These are phyloP conservation scores for Hypoxylon sp. DNA, from an alignment of 2,329 filamentous ascomycete genomes.

Conservation along the genomic window DNA sequence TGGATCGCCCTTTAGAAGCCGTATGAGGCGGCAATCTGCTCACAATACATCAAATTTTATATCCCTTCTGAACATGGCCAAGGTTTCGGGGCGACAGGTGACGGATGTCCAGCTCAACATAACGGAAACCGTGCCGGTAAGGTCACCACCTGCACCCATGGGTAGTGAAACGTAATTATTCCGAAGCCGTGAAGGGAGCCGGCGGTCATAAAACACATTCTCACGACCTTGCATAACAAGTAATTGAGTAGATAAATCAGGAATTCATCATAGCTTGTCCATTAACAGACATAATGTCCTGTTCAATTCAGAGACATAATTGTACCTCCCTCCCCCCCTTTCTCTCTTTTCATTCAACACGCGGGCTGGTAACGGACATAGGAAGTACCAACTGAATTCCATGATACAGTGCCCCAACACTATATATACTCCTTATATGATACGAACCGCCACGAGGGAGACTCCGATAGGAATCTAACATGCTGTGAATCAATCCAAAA, in stretches of 20 bases:
- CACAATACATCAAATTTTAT: too few species aligned
- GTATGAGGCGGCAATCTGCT: too few species aligned
- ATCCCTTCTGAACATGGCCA: too few species aligned
- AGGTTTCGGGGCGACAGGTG: too few species aligned
- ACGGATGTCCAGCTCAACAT: too few species aligned
- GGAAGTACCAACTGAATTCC: conserved; percentile 41
- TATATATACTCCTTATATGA: conserved; percentile 38
- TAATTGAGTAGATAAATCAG: conserved; percentile 8
- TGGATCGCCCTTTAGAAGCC: too few species aligned
- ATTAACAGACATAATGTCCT: conserved; percentile 30
- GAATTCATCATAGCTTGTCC: conserved; percentile 38
- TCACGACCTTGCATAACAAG: background rate
- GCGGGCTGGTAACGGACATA: conserved; percentile 30
- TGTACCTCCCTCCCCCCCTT: conserved; percentile 5
- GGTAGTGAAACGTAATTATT: background rate
- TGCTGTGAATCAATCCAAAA: conserved; percentile 34
- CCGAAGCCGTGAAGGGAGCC: background rate
- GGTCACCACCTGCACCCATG: background rate
- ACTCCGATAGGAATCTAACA: conserved; percentile 34
- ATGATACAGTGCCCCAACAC: conserved; percentile 37
- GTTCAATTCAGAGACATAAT: conserved; percentile 4
- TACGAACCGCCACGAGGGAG: conserved; percentile 27
- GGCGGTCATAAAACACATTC: background rate
- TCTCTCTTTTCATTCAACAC: conserved; percentile 11
- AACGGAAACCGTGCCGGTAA: background rate